These are phyloP conservation scores for Boletus bicolor DNA, from an alignment of 768 basidiomycete species.

Conservation along the genomic window DNA sequence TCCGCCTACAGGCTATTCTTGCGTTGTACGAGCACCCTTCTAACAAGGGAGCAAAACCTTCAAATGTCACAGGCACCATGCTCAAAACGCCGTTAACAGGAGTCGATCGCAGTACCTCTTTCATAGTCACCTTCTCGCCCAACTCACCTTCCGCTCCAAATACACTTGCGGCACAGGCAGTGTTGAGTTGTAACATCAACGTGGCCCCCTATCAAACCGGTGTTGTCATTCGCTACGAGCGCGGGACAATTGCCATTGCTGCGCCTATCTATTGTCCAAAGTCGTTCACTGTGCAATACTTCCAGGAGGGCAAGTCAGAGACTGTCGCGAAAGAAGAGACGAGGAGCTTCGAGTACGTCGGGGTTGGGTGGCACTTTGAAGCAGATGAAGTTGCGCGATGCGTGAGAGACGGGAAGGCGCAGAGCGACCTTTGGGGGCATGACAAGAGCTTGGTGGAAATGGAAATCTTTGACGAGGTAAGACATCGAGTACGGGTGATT, in stretches of 20 bases:
- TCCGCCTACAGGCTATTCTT: constrained; percentile 61
- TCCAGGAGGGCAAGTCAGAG: constrained; percentile 43
- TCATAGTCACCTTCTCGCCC: constrained; percentile 64
- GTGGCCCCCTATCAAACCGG: constrained; percentile 45
- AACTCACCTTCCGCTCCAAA: constrained; percentile 35
- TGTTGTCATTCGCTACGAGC: constrained; percentile 70
- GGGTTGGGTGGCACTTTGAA: constrained; percentile 79
- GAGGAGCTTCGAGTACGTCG: constrained; percentile 54
- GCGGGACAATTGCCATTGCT: constrained; percentile 62
- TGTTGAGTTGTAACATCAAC: constrained; percentile 68
- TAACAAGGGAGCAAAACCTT: constrained; percentile 60
- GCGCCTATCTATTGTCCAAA: constrained; percentile 66
- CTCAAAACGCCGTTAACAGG: constrained; percentile 73
- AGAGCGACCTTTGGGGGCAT: constrained; percentile 74
- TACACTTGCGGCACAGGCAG: constrained; percentile 63
- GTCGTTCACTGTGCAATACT: constrained; percentile 62
- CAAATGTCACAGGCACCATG: constrained; percentile 64
- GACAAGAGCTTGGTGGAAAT: constrained; percentile 79
- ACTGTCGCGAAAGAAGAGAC: constrained; percentile 55
- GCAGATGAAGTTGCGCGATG: constrained; percentile 87
- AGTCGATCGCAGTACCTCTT: constrained; percentile 76
- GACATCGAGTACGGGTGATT: constrained; percentile 4
- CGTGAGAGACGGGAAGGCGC: constrained; percentile 65
- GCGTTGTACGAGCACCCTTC: constrained; percentile 74
- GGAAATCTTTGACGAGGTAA: constrained; percentile 82